These are phyloP conservation scores for Aphanomyces euteiches DNA, from an alignment of 352 stramenopile species.

Conservation along the genomic window DNA sequence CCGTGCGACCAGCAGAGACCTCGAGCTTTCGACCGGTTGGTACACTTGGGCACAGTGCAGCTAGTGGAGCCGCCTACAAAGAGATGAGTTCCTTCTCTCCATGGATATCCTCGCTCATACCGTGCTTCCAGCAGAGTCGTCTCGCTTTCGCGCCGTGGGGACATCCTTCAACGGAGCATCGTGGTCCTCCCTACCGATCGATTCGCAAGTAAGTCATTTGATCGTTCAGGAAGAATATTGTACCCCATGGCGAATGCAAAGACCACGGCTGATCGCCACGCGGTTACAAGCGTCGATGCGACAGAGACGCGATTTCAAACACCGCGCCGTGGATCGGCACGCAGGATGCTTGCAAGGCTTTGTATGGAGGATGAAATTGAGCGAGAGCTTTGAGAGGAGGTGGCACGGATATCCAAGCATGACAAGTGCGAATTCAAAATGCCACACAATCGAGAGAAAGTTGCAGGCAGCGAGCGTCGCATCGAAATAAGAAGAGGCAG, in stretches of 20 bases:
- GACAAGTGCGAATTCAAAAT: background rate
- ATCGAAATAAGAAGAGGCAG: no score
- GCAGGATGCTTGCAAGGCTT: background rate
- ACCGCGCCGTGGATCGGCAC: background rate
- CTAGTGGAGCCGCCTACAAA: background rate
- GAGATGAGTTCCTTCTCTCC: background rate
- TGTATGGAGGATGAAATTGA: conserved; percentile 2
- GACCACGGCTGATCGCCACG: background rate
- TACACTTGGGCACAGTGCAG: background rate
- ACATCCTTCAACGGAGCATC: background rate
- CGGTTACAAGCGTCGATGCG: background rate
- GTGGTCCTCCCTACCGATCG: background rate
- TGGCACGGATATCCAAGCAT: background rate
- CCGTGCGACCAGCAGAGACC: conserved; percentile 62
- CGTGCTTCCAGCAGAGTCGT: conserved; percentile 3
- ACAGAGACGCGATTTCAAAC: background rate
- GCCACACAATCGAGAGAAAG: background rate
- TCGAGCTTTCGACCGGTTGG: conserved; percentile 57
- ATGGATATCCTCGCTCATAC: background rate
- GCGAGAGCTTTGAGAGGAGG: background rate
- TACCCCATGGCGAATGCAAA: conserved; percentile 4
- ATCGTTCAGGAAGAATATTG: background rate
- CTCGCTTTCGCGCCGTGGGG: background rate
- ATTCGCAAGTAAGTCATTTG: no score
- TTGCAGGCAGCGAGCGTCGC: no score